Base-by-base conservation (phyloP, 2,329 filamentous ascomycete genomes). In the Neonectria faginata region DNA sequence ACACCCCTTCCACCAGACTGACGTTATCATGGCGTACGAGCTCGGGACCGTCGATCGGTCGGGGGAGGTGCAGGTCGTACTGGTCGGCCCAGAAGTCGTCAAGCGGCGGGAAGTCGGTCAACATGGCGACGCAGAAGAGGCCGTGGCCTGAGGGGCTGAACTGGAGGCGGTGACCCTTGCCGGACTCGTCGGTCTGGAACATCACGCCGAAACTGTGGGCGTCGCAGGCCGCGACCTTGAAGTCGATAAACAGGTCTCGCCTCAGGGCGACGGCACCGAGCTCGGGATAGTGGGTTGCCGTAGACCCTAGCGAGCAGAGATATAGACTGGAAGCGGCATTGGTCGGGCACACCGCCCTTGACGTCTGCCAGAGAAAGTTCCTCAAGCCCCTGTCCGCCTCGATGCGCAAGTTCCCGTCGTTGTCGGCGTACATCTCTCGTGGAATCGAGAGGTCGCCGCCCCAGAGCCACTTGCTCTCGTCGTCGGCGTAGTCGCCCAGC, bases 71-170 rank as follows among this genome's bases (percentile, higher is more conserved):
- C 14, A 76, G 61, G 11, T 69, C 64, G 63, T 79, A 79, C 63
- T 78, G 78, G 52, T 79, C 77, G n/a, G 75, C 77, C 77, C 77
- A 79, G 64, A 79, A 79, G 64, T 79, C 77, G 65, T 79, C 77
- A 2, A 79, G 71, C 3, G 77, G 75, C 7, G 77, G 71, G 36
- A 75, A 73, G 58, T 77, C 75, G 5, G 73, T 72, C 36, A 74
- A 52, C 6, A 79, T 67, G n/a, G 67, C 55, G 33, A 78, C 70
- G 20, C 72, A 68, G 61, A 74, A 76, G 5, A 69, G 47, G n/a
- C 67, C 67, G n/a, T 63, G 62, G 18, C 61, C 64, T 0, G 68
- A 62, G 3, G 73, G 68, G 18, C 22, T 66, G 25, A 76, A 72
- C 66, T 70, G 70, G 22, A 77, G 65, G 0, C 71, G 68, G 41